These are phyloP conservation scores for Aspergillus amoenus DNA, from an alignment of 2,329 filamentous ascomycete species.

Conservation along the genomic window DNA sequence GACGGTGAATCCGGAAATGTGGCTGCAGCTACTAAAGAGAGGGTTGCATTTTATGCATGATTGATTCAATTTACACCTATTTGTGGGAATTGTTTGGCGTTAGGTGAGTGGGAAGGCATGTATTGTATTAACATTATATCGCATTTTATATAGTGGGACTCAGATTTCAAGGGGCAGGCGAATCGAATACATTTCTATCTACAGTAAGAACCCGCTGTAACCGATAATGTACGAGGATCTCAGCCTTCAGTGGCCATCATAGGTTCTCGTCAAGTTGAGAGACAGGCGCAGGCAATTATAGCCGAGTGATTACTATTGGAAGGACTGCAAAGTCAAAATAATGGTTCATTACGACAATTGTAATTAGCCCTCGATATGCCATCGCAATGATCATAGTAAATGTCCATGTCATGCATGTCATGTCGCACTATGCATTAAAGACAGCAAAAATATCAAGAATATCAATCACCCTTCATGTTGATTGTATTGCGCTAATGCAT, in stretches of 20 bases:
- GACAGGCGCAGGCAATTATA: too few relatives aligned
- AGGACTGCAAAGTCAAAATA: background rate
- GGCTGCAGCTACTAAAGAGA: constrained; percentile 9
- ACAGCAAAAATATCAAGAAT: background rate
- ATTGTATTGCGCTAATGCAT: constrained; percentile 8
- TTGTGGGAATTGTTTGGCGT: background rate
- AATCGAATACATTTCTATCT: background rate
- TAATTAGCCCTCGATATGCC: background rate
- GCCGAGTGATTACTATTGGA: background rate
- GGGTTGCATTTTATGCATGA: constrained; percentile 23
- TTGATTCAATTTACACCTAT: background rate
- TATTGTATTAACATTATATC: background rate
- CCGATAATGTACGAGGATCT: too few relatives aligned
- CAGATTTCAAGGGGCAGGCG: background rate
- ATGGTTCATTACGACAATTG: background rate
- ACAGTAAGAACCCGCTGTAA: too few relatives aligned
- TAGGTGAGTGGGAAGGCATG: background rate
- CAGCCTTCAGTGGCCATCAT: too few relatives aligned
- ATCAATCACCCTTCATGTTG: background rate
- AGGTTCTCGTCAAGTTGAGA: too few relatives aligned
- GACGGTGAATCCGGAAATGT: constrained; percentile 12
- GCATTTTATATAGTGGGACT: background rate
- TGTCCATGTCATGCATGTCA: background rate
- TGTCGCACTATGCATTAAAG: background rate
- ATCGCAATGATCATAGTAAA: constrained; percentile 4